phyloP scores from a whole-genome alignment of 495 filamentous ascomycete species.

The Acidomyces sp. region DNA sequence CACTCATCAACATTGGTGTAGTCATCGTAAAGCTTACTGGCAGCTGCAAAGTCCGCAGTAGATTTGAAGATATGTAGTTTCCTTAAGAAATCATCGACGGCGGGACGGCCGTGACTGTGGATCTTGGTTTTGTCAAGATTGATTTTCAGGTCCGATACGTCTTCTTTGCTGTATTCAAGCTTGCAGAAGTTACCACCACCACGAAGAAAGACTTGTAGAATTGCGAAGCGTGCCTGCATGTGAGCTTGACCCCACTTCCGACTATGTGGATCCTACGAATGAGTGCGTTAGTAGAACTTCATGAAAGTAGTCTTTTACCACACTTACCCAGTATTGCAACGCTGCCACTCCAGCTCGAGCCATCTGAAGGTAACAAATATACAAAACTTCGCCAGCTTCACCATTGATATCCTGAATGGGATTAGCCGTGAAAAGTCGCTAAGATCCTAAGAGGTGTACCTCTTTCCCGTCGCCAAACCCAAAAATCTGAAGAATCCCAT shows the following conservation, averaged over 20 bases:
- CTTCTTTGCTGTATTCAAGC: constrained; percentile 57
- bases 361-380: constrained; percentile 78
- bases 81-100: constrained; percentile 78
- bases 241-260: constrained; percentile 87
- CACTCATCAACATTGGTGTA: constrained; percentile 74
- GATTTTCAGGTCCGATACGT: constrained; percentile 70
- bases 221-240: constrained; percentile 83
- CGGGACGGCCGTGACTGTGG: constrained; percentile 43
- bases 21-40: constrained; percentile 61
- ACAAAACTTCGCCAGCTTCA: constrained; percentile 75
- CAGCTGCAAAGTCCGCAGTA: constrained; percentile 68
- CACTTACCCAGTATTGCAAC: constrained; percentile 82
- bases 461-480: constrained; percentile 65
- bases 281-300: too few relatives aligned
- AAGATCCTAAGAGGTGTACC: not conserved
- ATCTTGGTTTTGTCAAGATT: constrained; percentile 75
- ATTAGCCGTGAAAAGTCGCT: not conserved
- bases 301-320: too few relatives aligned
- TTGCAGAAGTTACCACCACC: constrained; percentile 73
- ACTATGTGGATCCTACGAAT: constrained; percentile 63
- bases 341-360: constrained; percentile 74
- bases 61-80: constrained; percentile 88
- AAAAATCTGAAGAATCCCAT: constrained; percentile 77
- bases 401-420: constrained; percentile 44
- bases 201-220: constrained; percentile 74